Evolutionary conservation across 2,329 filamentous ascomycete genomes (phyloP).

Genomic region (Colletotrichum magnum): DNA sequence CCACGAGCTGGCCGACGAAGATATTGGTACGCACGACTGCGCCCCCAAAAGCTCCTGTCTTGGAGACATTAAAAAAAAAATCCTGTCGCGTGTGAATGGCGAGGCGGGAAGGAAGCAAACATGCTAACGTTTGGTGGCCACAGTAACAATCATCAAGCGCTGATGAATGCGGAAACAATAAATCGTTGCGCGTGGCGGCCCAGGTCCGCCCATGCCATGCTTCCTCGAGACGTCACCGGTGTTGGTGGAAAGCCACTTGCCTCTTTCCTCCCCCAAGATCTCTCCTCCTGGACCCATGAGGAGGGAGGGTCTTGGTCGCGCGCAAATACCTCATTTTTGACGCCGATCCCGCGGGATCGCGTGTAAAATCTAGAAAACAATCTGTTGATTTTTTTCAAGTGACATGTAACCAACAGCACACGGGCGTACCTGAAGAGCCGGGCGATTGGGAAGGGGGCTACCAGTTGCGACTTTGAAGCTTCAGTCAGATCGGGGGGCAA

Average conservation of each 20-base stretch:
- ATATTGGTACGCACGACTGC: slow-evolving; percentile 80
- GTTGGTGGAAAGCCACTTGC: slow-evolving; percentile 26
- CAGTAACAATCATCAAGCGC: slow-evolving; percentile 76
- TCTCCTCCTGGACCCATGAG: not conserved
- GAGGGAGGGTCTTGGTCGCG: slow-evolving; percentile 4
- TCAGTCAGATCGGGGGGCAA: slow-evolving; percentile 9
- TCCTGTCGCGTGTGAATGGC: not conserved
- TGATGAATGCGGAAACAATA: slow-evolving; percentile 53
- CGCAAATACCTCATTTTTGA: slow-evolving; percentile 13
- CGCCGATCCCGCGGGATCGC: slow-evolving; percentile 12
- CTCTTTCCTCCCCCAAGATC: slow-evolving; percentile 21
- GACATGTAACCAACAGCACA: slow-evolving; percentile 21
- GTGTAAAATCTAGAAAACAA: not conserved
- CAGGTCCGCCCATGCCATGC: slow-evolving; percentile 17
- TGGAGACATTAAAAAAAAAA: not conserved
- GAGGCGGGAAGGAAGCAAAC: slow-evolving; percentile 10
- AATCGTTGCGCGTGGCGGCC: slow-evolving; percentile 20
- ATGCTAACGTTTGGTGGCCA: slow-evolving; percentile 45
- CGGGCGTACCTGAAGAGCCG: slow-evolving; percentile 13
- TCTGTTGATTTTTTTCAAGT: not conserved
- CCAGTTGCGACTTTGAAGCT: slow-evolving; percentile 22
- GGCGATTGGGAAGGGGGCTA: not conserved
- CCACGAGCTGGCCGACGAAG: slow-evolving; percentile 95
- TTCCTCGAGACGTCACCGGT: slow-evolving; percentile 13
- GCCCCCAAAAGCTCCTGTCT: not conserved